Evolutionary conservation across 805 yeast genomes (phyloP).

Genomic region (Naumovozyma castellii): DNA sequence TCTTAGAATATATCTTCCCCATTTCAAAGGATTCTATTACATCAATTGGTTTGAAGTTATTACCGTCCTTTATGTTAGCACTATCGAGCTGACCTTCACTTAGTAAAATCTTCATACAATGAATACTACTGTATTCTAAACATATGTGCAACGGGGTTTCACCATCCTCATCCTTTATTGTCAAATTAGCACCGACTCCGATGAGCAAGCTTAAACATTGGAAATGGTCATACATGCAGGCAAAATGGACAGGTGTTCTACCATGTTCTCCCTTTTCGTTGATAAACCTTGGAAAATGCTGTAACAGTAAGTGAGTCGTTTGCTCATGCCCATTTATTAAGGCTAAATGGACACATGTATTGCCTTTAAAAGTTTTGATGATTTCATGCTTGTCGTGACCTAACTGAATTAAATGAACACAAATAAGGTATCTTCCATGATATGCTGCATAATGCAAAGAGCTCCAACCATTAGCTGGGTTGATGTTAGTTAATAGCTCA

Average conservation of each 20-base stretch:
- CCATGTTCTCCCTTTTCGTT: conserved; percentile 41
- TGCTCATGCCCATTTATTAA: conserved; percentile 56
- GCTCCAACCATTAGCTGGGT: conserved; percentile 72
- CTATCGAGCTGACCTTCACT: conserved; percentile 38
- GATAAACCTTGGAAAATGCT: conserved; percentile 48
- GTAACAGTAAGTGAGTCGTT: conserved; percentile 62
- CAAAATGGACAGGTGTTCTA: conserved; percentile 60
- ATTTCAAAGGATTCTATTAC: conserved; percentile 47
- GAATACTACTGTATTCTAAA: conserved; percentile 54
- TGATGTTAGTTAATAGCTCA: conserved; percentile 55
- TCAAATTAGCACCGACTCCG: conserved; percentile 70
- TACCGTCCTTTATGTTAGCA: conserved; percentile 39
- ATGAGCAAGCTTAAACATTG: conserved; percentile 57
- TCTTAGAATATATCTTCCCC: conserved; percentile 32
- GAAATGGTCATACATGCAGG: conserved; percentile 49
- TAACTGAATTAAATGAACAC: conserved; percentile 45
- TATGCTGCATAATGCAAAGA: conserved; percentile 73
- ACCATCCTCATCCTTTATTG: conserved; percentile 60
- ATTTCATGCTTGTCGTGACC: conserved; percentile 49
- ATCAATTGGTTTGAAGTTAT: conserved; percentile 61
- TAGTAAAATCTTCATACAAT: conserved; percentile 46
- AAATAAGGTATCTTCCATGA: conserved; percentile 60
- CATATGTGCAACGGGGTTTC: conserved; percentile 83
- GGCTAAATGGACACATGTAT: conserved; percentile 66
- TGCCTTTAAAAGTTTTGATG: conserved; percentile 42